phyloP scores from a whole-genome alignment of 1,284 basidiomycete genomes.

The Sutorius eximius region DNA sequence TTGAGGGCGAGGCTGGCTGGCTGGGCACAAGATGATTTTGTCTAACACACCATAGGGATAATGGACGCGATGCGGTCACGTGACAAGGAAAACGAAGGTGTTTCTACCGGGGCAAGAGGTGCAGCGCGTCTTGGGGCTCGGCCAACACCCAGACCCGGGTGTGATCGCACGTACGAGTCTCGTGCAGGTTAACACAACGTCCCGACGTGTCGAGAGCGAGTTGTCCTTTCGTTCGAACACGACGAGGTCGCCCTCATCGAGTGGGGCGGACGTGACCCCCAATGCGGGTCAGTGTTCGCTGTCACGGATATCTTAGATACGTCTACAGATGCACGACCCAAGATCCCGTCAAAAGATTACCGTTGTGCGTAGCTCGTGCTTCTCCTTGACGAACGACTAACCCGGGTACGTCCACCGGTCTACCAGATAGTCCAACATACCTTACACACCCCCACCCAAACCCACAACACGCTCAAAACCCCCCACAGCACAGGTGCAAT shows the following conservation, averaged over 20 bases:
- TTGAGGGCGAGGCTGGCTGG: too few species aligned
- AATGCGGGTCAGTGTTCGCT: slow-evolving; percentile 16
- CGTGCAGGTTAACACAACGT: slow-evolving; percentile 75
- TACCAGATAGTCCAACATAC: slow-evolving; percentile 73
- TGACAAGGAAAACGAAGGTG: too few species aligned
- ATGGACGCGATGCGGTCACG: too few species aligned
- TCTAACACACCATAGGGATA: too few species aligned
- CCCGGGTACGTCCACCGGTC: background rate
- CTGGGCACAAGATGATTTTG: too few species aligned
- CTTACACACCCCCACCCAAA: slow-evolving; percentile 41
- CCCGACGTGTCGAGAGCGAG: slow-evolving; percentile 53
- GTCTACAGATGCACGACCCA: slow-evolving; percentile 25
- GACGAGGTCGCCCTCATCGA: slow-evolving; percentile 21
- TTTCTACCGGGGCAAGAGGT: slow-evolving; percentile 63
- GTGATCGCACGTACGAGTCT: slow-evolving; percentile 58
- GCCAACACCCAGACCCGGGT: slow-evolving; percentile 41
- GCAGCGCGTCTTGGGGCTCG: slow-evolving; percentile 54
- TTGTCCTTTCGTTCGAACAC: slow-evolving; percentile 37
- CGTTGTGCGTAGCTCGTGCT: slow-evolving; percentile 51
- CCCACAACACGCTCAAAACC: slow-evolving; percentile 1
- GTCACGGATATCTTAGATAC: slow-evolving; percentile 28
- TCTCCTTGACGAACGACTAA: background rate
- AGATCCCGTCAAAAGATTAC: slow-evolving; percentile 64
- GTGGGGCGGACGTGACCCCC: slow-evolving; percentile 17
- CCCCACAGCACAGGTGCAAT: slow-evolving; percentile 15